phyloP scores from a whole-genome alignment of 1,139 yeast genomes.

The Saccharomyces hybrid region DNA sequence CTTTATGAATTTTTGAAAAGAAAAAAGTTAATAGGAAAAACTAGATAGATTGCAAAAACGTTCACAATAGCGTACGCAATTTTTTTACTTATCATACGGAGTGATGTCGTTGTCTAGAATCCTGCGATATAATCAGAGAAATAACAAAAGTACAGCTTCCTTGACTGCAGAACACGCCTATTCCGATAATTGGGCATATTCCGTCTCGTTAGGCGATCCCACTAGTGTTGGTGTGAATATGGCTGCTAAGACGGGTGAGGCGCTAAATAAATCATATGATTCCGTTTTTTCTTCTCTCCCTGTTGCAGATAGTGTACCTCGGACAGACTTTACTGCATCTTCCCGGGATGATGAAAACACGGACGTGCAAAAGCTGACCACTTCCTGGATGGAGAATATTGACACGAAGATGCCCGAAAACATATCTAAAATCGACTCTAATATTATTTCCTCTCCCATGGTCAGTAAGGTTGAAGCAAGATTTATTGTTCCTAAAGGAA shows the following conservation, averaged over 20 bases:
- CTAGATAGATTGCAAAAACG: background rate
- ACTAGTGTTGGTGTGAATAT: background rate
- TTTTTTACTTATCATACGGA: background rate
- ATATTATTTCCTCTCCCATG: slow-evolving; percentile 5
- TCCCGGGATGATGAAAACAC: background rate
- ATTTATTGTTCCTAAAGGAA: slow-evolving; percentile 1
- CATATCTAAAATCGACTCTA: slow-evolving; percentile 3
- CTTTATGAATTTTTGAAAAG: background rate
- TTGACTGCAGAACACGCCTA: background rate
- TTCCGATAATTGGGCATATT: background rate
- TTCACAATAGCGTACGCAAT: background rate
- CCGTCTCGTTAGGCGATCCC: background rate
- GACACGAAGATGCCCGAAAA: slow-evolving; percentile 5
- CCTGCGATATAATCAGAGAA: background rate
- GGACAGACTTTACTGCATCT: background rate
- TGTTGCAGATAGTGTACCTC: background rate
- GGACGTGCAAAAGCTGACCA: background rate
- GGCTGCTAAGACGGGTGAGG: background rate
- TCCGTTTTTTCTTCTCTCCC: background rate
- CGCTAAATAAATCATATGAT: background rate
- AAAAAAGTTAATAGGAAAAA: background rate
- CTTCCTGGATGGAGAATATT: background rate
- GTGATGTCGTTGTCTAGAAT: background rate
- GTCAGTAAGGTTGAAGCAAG: slow-evolving; percentile 7
- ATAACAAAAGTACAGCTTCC: background rate